These are phyloP conservation scores for Hypoxylon sp. DNA, from an alignment of 2,329 filamentous ascomycete species.

Conservation along the genomic window DNA sequence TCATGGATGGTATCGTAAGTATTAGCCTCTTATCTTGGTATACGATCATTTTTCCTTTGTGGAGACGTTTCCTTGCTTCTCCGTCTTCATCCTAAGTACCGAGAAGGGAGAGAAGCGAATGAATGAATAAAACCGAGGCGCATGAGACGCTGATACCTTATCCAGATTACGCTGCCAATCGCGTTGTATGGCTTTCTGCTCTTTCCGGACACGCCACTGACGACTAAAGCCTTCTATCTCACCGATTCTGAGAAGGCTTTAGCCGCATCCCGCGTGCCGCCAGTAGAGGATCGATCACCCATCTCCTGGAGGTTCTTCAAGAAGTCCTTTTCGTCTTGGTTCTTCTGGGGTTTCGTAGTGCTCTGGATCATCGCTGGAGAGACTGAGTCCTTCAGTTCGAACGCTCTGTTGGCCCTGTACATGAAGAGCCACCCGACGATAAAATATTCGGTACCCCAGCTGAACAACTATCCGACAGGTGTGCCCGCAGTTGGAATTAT, in stretches of 20 bases:
- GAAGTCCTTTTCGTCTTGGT: constrained; percentile 70
- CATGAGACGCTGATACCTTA: constrained; percentile 11
- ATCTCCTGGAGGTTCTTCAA: constrained; percentile 66
- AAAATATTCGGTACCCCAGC: constrained; percentile 63
- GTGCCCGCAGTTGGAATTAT: constrained; percentile 70
- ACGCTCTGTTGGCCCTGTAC: constrained; percentile 69
- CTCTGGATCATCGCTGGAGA: constrained; percentile 80
- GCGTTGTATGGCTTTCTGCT: constrained; percentile 68
- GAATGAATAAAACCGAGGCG: background rate
- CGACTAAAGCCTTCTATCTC: constrained; percentile 65
- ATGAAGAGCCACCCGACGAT: constrained; percentile 64
- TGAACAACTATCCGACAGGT: constrained; percentile 71
- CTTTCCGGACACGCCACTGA: constrained; percentile 68
- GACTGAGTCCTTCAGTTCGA: constrained; percentile 78
- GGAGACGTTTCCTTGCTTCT: background rate
- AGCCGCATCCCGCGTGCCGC: constrained; percentile 59
- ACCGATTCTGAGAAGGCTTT: constrained; percentile 56
- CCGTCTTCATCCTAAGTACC: background rate
- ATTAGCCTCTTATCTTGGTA: background rate
- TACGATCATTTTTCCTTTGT: too few relatives aligned
- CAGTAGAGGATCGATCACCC: constrained; percentile 59
- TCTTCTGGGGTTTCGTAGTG: constrained; percentile 76
- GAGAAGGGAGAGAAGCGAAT: background rate
- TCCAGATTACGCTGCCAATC: constrained; percentile 67
- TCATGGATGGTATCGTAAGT: constrained; percentile 49